A percentile compares a stretch with the other conserved stretches of the same genome.
These are phyloP conservation scores for Dimargaris cristalligena DNA, from an alignment of 192 early-diverging fungal genomes.

Conservation along the genomic window DNA sequence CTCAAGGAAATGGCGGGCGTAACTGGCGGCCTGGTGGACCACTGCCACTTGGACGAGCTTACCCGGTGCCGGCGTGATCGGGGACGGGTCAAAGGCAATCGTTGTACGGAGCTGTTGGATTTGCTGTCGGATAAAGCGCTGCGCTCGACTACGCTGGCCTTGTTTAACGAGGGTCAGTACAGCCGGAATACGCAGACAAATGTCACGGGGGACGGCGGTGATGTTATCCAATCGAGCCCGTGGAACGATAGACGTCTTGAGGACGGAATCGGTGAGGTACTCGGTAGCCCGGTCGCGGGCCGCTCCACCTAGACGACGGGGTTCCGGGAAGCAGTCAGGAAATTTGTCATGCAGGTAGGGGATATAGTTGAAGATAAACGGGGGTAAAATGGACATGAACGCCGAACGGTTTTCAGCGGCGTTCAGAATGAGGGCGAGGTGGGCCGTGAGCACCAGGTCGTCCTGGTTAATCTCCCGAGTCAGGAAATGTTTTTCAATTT, in stretches of 20 bases:
- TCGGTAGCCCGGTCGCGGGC: neutral
- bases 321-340: slow-evolving; percentile 44
- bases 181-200: too few species aligned
- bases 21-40: neutral
- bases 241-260: neutral
- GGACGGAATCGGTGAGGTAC: neutral
- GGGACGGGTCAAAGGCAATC: too few species aligned
- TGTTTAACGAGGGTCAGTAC: neutral
- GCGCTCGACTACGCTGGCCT: neutral
- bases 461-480: slow-evolving; percentile 52
- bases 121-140: neutral
- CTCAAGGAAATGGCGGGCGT: neutral
- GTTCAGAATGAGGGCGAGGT: slow-evolving; percentile 67
- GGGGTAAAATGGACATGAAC: slow-evolving; percentile 38
- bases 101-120: neutral
- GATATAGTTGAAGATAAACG: slow-evolving; percentile 56
- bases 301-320: slow-evolving; percentile 3
- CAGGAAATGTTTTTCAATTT: slow-evolving; percentile 46
- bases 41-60: neutral
- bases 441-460: slow-evolving; percentile 46
- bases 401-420: slow-evolving; percentile 31
- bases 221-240: neutral
- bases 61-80: too few species aligned
- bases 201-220: neutral
- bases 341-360: slow-evolving; percentile 58